Evolutionary conservation across 768 basidiomycete genomes (phyloP), one percentile per base, ranked within the genome.

Genomic region (Russula emetica): DNA sequence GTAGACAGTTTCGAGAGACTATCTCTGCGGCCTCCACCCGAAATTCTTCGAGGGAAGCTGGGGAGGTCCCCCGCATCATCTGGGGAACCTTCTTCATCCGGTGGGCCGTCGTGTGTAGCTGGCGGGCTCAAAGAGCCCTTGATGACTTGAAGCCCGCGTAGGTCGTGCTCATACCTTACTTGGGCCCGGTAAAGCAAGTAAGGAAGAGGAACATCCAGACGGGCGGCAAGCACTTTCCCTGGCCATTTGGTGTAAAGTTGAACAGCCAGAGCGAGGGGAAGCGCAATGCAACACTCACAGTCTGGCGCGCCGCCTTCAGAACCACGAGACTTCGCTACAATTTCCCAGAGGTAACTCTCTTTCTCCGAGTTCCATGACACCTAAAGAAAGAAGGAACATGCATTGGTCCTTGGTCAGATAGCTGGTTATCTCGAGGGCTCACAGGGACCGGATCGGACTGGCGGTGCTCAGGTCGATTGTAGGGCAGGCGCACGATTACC

Each of bases 351-450:
- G 7, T 90, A 83, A 66, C 87, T 86, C 51, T 92, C 92, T 73
- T 93, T 94, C 62, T 92, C 89, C 9, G 82, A 68, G 49, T 82
- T 90, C 92, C 92, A 94, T 77, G 89, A 86, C 73, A 94, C 86
- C 91, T 93, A 70, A 59, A 47, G 53, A 61, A 49, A 58, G 24
- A 55, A 22, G 32, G 16, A 26, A 26, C 34, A 22, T 38, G 26
- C 20, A 10, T 51, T 51, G 59, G 51, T 7, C 30, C 14, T 24
- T 18, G 55, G 16, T 36, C 30, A 30, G 36, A 30, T 26, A 24
- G 7, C 32, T 24, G 14, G 36, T n/a, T 38, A 50, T 36, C 22
- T 24, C 22, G 20, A 26, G 55, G n/a, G 80, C 84, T 72, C 73
- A 91, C 90, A 72, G 78, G 79, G 50, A 86, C 84, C 58, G 89